Base-by-base conservation (phyloP, 495 filamentous ascomycete species). In the Staphylotrichum longicolle region DNA sequence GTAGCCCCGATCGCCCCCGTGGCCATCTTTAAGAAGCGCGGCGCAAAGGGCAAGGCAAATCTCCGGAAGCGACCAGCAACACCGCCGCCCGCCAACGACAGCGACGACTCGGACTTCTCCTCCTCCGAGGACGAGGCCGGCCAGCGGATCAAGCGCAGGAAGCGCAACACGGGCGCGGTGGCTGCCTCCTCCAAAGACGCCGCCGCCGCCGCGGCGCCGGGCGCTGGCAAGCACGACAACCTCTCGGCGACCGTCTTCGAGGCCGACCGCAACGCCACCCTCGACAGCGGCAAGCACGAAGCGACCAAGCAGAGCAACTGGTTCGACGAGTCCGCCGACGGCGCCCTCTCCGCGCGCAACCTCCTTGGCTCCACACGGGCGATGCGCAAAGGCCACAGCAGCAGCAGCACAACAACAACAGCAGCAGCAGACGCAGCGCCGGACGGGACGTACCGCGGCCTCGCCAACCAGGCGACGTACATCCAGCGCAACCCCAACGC, bases 241-340 rank as follows among this genome's bases (percentile, higher is more conserved):
- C 47, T 67, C 15, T 30, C 62, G 1, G 75, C 81, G 27, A 82
- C 85, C 35, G 75, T 83, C 60, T 88, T 85, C 69, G 72, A 80
- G 46, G 86, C 86, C 52, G 83, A 86, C 64, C 79, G 82, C 32
- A 82, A 76, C 11, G 82, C 91, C 5, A 77, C 77, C 12, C 83
- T 95, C 46, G 80, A 85, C 34, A 76, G 79, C 60, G 83, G 81
- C 60, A 91, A 92, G 62, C 54, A 45, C 70, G 93, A 96, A 69
- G 94, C 94, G n/a, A 98, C 94, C 5, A 96, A 95, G 65, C 82
- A 85, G 27, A 86, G 83, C n/a, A 89, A 95, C 71, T 96, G 92
- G 91, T 94, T 89, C 75, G 91, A 92, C 62, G 88, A 93, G 54
- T 79, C 84, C 2, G 20, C 30, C 49, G 4, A 7, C 34, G 65